Conservation (phyloP, 2,329 filamentous ascomycete genomes). For the Didymella glomerata region DNA sequence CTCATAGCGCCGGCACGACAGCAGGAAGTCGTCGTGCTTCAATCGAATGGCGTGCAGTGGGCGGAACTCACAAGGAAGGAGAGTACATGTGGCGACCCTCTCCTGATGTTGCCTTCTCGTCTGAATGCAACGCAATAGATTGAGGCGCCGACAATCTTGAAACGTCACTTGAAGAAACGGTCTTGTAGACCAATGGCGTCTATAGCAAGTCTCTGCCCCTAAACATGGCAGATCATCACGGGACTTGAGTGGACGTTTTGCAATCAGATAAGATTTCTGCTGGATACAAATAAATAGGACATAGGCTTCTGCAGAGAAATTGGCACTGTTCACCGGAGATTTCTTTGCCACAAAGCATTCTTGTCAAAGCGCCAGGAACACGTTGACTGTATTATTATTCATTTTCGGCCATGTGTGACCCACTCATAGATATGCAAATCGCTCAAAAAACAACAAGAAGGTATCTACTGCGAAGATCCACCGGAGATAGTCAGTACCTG, state of each 20-base stretch:
- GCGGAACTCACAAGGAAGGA: too few species aligned
- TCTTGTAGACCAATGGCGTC: too few species aligned
- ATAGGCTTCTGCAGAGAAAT: background rate
- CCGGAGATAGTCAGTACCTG: slow-evolving; percentile 54
- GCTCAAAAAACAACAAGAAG: slow-evolving; percentile 3
- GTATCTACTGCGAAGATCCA: slow-evolving; percentile 50
- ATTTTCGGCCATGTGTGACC: background rate
- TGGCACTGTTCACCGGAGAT: background rate
- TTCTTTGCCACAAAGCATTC: background rate
- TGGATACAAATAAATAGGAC: background rate
- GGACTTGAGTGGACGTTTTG: background rate
- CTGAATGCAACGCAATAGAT: too few species aligned
- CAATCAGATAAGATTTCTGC: background rate
- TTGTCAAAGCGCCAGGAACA: background rate
- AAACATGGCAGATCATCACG: too few species aligned
- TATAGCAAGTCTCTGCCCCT: too few species aligned
- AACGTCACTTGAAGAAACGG: too few species aligned
- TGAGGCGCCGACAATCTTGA: too few species aligned
- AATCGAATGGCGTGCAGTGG: too few species aligned
- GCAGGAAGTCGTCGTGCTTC: too few species aligned
- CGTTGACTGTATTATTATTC: background rate
- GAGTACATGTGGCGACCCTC: too few species aligned
- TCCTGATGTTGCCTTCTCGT: too few species aligned
- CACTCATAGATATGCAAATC: background rate
- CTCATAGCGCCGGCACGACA: too few species aligned